Evolutionary conservation across 192 early-diverging fungal genomes (phyloP).

Genomic region (Backusella sp.): DNA sequence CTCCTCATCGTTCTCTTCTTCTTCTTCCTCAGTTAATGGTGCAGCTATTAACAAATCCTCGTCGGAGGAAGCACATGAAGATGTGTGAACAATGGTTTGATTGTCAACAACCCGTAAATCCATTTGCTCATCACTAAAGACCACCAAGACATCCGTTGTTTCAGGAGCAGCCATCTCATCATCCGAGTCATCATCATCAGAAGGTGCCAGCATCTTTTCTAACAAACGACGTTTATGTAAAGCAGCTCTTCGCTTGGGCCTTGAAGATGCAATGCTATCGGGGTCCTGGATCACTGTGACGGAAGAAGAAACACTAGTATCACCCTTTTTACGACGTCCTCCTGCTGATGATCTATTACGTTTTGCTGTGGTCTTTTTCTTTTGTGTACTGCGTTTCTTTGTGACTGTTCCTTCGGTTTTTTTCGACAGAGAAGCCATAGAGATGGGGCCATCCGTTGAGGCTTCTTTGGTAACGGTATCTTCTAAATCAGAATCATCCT

Average conservation of each 20-base stretch:
- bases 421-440: constrained; percentile 16
- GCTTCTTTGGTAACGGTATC: not conserved
- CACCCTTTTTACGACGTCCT: not conserved
- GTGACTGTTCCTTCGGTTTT: not conserved
- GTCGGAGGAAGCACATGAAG: not conserved
- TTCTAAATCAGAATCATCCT: not conserved
- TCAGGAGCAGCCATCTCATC: constrained; percentile 14
- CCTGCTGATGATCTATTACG: not conserved
- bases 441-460: constrained; percentile 14
- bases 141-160: constrained; percentile 18
- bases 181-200: constrained; percentile 11
- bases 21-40: not conserved
- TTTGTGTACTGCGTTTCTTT: not conserved
- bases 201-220: constrained; percentile 33
- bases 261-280: constrained; percentile 26
- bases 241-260: constrained; percentile 33
- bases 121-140: constrained; percentile 35
- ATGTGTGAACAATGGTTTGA: constrained; percentile 31
- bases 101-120: constrained; percentile 33
- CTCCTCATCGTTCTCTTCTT: constrained; percentile 29
- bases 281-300: constrained; percentile 15
- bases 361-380: constrained; percentile 1
- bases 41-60: not conserved
- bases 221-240: constrained; percentile 40
- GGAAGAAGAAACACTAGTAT: constrained; percentile 5